Percentiles rank a stretch among this genome's conserved stretches.
These are phyloP conservation scores for Paraglomus occultum DNA, from an alignment of 192 early-diverging fungal genomes.

Conservation along the genomic window DNA sequence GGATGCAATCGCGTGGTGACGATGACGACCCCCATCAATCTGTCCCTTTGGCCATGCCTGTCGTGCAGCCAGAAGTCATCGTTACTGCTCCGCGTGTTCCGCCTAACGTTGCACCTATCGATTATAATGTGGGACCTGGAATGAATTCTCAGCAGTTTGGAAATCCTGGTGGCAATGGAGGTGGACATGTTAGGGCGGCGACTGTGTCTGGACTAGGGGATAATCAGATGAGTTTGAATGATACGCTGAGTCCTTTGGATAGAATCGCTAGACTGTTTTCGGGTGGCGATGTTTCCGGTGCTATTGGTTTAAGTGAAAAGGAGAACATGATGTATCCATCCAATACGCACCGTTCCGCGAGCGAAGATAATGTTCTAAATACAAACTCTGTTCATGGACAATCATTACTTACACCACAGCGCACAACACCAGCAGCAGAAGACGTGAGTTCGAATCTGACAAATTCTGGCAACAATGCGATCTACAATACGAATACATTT, in stretches of 20 bases:
- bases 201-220: background rate
- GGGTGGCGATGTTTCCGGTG: background rate
- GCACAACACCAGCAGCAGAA: no score
- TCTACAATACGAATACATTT: no score
- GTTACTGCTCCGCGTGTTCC: slow-evolving; percentile 14
- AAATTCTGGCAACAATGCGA: no score
- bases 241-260: slow-evolving; percentile 7
- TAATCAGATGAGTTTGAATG: background rate
- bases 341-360: no score
- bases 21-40: background rate
- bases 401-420: no score
- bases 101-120: background rate
- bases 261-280: slow-evolving; percentile 7
- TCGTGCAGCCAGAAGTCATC: slow-evolving; percentile 1
- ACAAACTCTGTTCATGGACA: no score
- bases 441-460: no score
- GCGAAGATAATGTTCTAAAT: no score
- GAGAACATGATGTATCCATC: background rate
- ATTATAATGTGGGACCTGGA: no score
- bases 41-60: background rate
- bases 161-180: no score
- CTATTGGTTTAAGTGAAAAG: background rate
- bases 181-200: background rate
- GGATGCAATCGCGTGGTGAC: background rate
- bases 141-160: no score